These are phyloP conservation scores for Pseudopyrenochaeta lycopersici DNA, from an alignment of 2,329 filamentous ascomycete genomes.

Conservation along the genomic window DNA sequence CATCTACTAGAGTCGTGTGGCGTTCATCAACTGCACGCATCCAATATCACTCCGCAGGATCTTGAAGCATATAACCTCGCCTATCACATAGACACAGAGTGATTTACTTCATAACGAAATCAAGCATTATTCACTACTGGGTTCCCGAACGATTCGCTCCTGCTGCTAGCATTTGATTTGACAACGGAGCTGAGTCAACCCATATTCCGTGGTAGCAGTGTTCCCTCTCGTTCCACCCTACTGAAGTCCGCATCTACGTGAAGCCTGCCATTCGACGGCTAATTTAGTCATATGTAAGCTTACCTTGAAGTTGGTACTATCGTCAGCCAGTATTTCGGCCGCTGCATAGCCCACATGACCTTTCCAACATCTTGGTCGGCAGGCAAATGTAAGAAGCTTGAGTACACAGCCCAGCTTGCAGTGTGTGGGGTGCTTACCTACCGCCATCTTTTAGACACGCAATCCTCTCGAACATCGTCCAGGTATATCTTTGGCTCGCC, in stretches of 20 bases:
- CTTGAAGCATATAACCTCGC: background rate
- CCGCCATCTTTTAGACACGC: background rate
- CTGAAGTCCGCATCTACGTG: background rate
- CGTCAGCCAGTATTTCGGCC: background rate
- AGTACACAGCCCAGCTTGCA: background rate
- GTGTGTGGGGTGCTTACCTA: background rate
- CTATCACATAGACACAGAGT: background rate
- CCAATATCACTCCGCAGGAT: background rate
- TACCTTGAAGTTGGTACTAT: background rate
- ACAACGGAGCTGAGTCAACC: background rate
- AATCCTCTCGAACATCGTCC: background rate
- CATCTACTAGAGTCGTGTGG: background rate
- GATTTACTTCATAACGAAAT: background rate
- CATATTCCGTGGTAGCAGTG: background rate
- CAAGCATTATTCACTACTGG: background rate
- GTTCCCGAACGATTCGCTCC: background rate
- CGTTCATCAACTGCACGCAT: background rate
- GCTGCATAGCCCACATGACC: background rate
- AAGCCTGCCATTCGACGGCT: background rate
- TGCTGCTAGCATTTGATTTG: background rate
- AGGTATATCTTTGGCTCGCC: background rate
- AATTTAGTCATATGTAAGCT: background rate
- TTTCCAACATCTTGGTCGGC: background rate
- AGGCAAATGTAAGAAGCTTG: background rate
- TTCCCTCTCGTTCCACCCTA: background rate